A percentile compares a stretch with the other conserved stretches of the same genome.
phyloP scores from a whole-genome alignment of 257 asterid genomes.

The Plectranthus barbatus region DNA sequence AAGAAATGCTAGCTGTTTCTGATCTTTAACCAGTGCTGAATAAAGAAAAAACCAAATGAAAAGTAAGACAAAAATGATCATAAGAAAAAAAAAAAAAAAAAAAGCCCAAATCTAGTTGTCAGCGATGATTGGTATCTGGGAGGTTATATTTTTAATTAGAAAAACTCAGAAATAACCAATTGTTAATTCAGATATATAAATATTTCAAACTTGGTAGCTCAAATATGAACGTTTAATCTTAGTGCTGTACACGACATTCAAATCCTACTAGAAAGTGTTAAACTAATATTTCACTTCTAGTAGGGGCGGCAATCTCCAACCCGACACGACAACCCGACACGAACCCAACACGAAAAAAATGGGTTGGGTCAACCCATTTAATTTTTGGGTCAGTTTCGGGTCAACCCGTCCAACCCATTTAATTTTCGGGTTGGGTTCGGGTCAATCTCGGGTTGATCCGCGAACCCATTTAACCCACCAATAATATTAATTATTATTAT shows the following conservation, averaged over 20 bases:
- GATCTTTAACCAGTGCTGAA: not conserved
- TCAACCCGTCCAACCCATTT: no score
- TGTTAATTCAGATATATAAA: no score
- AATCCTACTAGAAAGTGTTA: not conserved
- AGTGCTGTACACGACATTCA: not conserved
- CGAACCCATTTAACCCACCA: no score
- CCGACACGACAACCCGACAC: no score
- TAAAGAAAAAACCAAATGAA: slow-evolving; percentile 10
- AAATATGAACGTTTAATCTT: not conserved
- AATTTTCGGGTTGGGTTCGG: no score
- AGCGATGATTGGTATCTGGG: slow-evolving; percentile 6
- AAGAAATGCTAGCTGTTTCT: slow-evolving; percentile 12
- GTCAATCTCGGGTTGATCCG: no score
- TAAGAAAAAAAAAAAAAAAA: not conserved
- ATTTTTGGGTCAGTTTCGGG: no score
- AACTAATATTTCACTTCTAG: not conserved
- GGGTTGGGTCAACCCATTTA: no score
- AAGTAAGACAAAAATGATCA: slow-evolving; percentile 11
- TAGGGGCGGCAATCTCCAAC: no score
- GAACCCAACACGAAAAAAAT: no score
- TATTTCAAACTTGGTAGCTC: not conserved
- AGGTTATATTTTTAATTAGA: not conserved
- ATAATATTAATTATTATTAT: no score
- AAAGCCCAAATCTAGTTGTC: slow-evolving; percentile 18
- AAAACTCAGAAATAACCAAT: no score